phyloP scores from a whole-genome alignment of 805 yeast species.

The Saturnispora diversa region DNA sequence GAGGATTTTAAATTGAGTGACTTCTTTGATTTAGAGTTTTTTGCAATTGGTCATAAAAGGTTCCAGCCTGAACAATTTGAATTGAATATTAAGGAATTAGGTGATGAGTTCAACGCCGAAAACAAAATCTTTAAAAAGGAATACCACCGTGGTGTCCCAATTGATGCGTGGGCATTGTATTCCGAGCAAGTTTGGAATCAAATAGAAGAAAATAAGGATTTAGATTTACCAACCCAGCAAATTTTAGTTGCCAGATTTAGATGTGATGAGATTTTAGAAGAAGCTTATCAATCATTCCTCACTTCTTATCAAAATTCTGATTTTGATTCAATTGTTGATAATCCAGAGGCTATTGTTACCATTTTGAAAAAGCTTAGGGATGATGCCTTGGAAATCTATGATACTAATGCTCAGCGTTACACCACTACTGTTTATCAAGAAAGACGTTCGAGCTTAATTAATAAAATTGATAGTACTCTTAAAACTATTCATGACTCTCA shows the following conservation, averaged over 20 bases:
- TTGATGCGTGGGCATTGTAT: constrained; percentile 94
- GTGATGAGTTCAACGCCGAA: constrained; percentile 46
- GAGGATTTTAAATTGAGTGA: constrained; percentile 51
- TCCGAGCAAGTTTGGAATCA: constrained; percentile 91
- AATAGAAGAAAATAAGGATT: constrained; percentile 84
- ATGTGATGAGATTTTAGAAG: constrained; percentile 77
- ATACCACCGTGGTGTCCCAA: constrained; percentile 80
- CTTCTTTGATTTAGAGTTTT: constrained; percentile 79
- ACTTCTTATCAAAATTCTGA: constrained; percentile 25
- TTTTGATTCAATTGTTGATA: constrained; percentile 23
- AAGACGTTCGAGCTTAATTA: constrained; percentile 43
- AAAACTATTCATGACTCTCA: constrained; percentile 37
- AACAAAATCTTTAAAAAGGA: constrained; percentile 49
- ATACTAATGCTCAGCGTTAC: constrained; percentile 70
- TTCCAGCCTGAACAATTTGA: constrained; percentile 67
- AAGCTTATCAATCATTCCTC: constrained; percentile 40
- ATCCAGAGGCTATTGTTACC: constrained; percentile 33
- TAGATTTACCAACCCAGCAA: constrained; percentile 95
- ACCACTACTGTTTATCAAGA: constrained; percentile 56
- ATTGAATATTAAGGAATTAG: constrained; percentile 51
- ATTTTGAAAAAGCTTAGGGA: constrained; percentile 37
- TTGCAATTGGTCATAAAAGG: constrained; percentile 76
- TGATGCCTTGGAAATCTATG: constrained; percentile 47
- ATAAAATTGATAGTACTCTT: constrained; percentile 41
- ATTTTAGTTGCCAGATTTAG: constrained; percentile 88